Conservation (phyloP, 108 stramenopile species). For the Epithemia pelagica region DNA sequence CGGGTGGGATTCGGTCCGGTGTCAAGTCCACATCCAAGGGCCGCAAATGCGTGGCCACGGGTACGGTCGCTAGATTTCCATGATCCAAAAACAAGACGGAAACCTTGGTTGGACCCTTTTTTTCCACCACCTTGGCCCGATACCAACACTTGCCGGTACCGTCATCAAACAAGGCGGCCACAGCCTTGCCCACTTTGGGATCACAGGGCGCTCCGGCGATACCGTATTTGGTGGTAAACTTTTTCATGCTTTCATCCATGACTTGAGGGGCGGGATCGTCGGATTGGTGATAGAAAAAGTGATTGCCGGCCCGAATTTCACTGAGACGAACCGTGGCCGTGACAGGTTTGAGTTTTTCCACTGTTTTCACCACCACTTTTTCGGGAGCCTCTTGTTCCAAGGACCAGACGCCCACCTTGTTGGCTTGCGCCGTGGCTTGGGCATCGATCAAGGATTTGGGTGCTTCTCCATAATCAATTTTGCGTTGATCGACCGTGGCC, state of each 20-base stretch:
- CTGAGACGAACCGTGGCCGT: slow-evolving; percentile 61
- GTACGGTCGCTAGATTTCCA: slow-evolving; percentile 87
- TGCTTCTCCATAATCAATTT: slow-evolving; percentile 85
- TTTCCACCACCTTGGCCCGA: slow-evolving; percentile 88
- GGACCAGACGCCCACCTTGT: slow-evolving; percentile 81
- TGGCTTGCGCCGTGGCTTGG: slow-evolving; percentile 61
- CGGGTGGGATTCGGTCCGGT: slow-evolving; percentile 66
- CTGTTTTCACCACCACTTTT: slow-evolving; percentile 21
- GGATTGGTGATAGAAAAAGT: slow-evolving; percentile 84
- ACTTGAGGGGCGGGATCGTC: slow-evolving; percentile 64
- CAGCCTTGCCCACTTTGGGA: slow-evolving; percentile 63
- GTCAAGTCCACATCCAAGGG: slow-evolving; percentile 78
- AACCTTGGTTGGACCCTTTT: slow-evolving; percentile 40
- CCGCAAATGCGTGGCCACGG: slow-evolving; percentile 65
- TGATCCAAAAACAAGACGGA: slow-evolving; percentile 92
- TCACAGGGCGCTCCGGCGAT: slow-evolving; percentile 77
- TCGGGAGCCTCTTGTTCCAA: slow-evolving; percentile 23
- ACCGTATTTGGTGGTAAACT: slow-evolving; percentile 79
- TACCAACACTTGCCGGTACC: slow-evolving; percentile 91
- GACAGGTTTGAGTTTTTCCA: slow-evolving; percentile 47
- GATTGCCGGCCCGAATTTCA: slow-evolving; percentile 87
- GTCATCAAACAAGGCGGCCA: slow-evolving; percentile 95
- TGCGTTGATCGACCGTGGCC: slow-evolving; percentile 78
- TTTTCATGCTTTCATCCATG: slow-evolving; percentile 84
- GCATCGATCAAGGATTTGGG: slow-evolving; percentile 67